Evolutionary conservation across 805 yeast genomes (phyloP), one percentile per base, ranked within the genome.

Genomic region (Sungouiozyma ichnusensis): DNA sequence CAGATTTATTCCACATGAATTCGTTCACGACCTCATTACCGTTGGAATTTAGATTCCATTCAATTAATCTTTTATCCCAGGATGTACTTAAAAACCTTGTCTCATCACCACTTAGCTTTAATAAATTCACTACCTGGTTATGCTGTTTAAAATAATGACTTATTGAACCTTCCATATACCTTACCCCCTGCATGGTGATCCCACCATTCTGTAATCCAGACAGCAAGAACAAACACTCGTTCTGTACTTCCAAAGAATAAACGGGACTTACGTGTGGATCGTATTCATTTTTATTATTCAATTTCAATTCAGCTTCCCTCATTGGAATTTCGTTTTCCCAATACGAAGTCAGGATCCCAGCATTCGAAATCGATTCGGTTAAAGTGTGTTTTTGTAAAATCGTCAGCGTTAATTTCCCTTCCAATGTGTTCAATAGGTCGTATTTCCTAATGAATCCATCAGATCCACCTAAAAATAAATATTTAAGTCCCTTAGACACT

Each of bases 261-360:
- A 88, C 97, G 0, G 97, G 96, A 16, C 90, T 84, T 8, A 79
- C 63, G 39, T 69, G 65, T 3, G 88, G 87, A 44, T 63, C 66
- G 45, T 69, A 69, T 17, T 66, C 72, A 16, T 57, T 61, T 34
- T 54, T 58, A 14, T 51, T 48, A 13, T 60, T 60, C 52, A 55
- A 37, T 41, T 49, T 62, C 50, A 62, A 55, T 45, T 68, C 55
- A 45, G 67, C 67, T 57, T 48, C 67, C 68, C 44, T 70, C 55
- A 76, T 66, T 0, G 97, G 97, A 53, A 87, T 85, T 64, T 92
- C 97, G 61, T 92, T 92, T 56, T 90, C 97, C 96, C 97, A 92
- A 65, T 86, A 90, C 0, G 92, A 81, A 14, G 73, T 57, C 4
- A 88, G 64, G 4, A 85, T 80, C 5, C 97, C 98, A 0, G 87